A percentile compares a stretch with the other conserved stretches of the same genome.
Evolutionary conservation across 2,329 filamentous ascomycete genomes (phyloP).

Genomic region (Triangularia verruculosa): DNA sequence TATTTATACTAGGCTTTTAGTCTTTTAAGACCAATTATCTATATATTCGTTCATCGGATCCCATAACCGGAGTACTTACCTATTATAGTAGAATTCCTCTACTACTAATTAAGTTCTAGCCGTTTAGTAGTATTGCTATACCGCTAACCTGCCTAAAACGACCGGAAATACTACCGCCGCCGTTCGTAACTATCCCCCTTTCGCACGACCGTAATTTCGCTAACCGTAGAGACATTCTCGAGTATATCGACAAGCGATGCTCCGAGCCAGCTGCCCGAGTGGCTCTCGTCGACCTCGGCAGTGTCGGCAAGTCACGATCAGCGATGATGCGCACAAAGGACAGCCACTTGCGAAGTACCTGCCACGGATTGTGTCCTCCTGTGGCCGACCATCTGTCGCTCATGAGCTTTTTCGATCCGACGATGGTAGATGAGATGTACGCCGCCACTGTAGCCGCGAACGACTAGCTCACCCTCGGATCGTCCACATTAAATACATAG

Average conservation of each 20-base stretch:
- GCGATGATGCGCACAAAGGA: constrained; percentile 19
- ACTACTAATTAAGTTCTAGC: no score
- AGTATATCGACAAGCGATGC: constrained; percentile 26
- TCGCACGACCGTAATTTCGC: constrained; percentile 33
- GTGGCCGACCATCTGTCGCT: constrained; percentile 44
- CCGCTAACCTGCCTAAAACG: constrained; percentile 8
- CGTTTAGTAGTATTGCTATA: no score
- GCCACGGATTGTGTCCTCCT: constrained; percentile 29
- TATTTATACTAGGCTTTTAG: no score
- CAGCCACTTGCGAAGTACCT: no score
- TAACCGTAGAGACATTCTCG: constrained; percentile 30
- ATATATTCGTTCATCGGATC: no score
- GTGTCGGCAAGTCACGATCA: constrained; percentile 28
- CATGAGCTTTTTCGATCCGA: constrained; percentile 49
- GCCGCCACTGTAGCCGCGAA: no score
- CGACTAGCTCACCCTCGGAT: no score
- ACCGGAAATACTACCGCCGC: constrained; percentile 25
- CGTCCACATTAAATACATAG: no score
- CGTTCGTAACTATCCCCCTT: constrained; percentile 31
- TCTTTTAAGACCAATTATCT: no score
- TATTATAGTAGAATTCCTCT: no score
- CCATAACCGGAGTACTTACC: no score
- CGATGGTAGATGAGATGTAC: no score
- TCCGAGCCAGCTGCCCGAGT: constrained; percentile 22
- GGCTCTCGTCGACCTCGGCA: constrained; percentile 36